Conservation (phyloP, 768 basidiomycete genomes). For the Amanita muscaria region DNA sequence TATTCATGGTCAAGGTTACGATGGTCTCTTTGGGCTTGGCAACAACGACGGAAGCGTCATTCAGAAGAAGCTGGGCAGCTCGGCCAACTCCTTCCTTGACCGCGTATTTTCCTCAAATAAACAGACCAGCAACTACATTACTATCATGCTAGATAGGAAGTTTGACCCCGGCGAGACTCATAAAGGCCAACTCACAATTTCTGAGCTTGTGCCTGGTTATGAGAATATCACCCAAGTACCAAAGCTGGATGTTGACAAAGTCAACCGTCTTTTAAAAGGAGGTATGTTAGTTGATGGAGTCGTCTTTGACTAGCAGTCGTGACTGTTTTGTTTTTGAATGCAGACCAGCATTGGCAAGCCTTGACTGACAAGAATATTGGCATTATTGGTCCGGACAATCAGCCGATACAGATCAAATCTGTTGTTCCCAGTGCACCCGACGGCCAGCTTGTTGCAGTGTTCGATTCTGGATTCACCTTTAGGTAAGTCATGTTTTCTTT, state of each 20-base stretch:
- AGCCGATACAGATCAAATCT: slow-evolving; percentile 48
- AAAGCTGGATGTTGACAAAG: slow-evolving; percentile 56
- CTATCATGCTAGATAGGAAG: slow-evolving; percentile 55
- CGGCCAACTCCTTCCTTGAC: slow-evolving; percentile 52
- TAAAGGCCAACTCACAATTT: slow-evolving; percentile 62
- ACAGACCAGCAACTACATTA: slow-evolving; percentile 53
- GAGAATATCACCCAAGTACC: slow-evolving; percentile 55
- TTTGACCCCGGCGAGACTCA: slow-evolving; percentile 41
- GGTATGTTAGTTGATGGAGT: slow-evolving; percentile 15
- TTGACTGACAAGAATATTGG: slow-evolving; percentile 51
- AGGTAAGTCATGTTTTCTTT: slow-evolving; percentile 12
- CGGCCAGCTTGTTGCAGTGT: slow-evolving; percentile 59
- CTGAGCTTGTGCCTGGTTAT: slow-evolving; percentile 53
- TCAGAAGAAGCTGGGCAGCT: slow-evolving; percentile 40
- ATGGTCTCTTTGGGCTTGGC: slow-evolving; percentile 72
- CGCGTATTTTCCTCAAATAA: slow-evolving; percentile 56
- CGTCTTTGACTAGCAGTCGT: background rate
- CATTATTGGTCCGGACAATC: slow-evolving; percentile 72
- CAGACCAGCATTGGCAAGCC: slow-evolving; percentile 77
- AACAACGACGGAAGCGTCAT: slow-evolving; percentile 65
- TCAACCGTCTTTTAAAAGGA: slow-evolving; percentile 46
- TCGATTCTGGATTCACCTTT: slow-evolving; percentile 66
- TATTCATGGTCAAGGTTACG: slow-evolving; percentile 51
- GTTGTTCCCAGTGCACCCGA: slow-evolving; percentile 61
- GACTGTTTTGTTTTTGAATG: slow-evolving; percentile 14